Conservation (phyloP, 345 rosid genomes). For the Sonneratia caseolaris region DNA sequence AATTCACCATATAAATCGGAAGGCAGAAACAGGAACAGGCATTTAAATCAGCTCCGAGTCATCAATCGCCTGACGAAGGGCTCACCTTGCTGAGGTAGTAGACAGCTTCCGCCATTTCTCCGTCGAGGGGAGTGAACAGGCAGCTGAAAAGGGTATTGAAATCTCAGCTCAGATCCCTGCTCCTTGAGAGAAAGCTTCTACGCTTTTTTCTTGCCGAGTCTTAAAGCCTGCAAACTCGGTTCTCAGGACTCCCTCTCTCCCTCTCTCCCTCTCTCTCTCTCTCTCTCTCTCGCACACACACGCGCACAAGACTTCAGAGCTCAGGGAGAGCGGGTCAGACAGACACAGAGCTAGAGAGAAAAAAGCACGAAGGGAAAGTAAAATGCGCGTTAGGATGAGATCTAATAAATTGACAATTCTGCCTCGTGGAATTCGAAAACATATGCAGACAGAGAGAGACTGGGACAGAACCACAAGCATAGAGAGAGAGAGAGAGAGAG, state of each 20-base stretch:
- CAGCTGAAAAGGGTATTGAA: background rate
- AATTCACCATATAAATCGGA: background rate
- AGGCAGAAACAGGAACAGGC: background rate
- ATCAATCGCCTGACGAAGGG: background rate
- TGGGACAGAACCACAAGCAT: background rate
- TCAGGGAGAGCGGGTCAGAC: background rate
- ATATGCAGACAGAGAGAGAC: background rate
- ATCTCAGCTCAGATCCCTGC: background rate
- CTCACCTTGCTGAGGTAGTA: background rate
- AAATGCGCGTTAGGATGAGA: background rate
- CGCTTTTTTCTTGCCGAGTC: background rate
- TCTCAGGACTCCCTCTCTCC: background rate
- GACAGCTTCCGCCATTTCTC: conserved; percentile 4
- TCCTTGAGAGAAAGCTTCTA: background rate
- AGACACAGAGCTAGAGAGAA: background rate
- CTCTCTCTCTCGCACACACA: background rate
- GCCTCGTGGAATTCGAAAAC: conserved; percentile 4
- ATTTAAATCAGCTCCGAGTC: background rate
- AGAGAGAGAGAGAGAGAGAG: background rate
- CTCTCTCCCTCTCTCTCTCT: background rate
- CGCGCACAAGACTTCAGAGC: background rate
- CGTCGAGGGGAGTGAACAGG: background rate
- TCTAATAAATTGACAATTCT: background rate
- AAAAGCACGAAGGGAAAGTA: background rate
- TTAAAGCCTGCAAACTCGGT: background rate